phyloP scores from a whole-genome alignment of 2,329 filamentous ascomycete genomes.

The Hypomyces rosellus region DNA sequence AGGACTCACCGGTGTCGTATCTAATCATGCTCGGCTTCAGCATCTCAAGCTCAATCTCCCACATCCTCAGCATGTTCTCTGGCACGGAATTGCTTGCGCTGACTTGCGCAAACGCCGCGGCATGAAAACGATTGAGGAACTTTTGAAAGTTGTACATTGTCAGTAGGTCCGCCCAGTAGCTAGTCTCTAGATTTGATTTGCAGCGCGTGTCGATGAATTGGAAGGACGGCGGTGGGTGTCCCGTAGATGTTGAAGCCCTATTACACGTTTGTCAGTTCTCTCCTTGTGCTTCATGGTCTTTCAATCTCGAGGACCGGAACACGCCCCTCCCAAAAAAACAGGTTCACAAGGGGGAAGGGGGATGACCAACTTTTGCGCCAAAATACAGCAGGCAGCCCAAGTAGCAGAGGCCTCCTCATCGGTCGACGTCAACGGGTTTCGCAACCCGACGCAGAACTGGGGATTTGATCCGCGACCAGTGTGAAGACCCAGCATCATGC shows the following conservation, averaged over 20 bases:
- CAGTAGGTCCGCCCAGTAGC: slow-evolving; percentile 39
- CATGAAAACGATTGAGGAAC: slow-evolving; percentile 44
- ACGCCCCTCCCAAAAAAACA: neutral
- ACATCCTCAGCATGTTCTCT: slow-evolving; percentile 38
- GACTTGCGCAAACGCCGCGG: slow-evolving; percentile 41
- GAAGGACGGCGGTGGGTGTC: slow-evolving; percentile 44
- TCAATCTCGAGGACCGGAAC: neutral
- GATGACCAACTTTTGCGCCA: slow-evolving; percentile 39
- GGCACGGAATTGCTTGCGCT: slow-evolving; percentile 41
- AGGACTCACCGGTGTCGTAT: slow-evolving; percentile 37
- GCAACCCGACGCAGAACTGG: slow-evolving; percentile 40
- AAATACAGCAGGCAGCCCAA: slow-evolving; percentile 48
- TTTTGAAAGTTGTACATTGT: slow-evolving; percentile 42
- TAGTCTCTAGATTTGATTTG: slow-evolving; percentile 30
- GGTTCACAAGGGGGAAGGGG: neutral
- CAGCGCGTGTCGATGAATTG: slow-evolving; percentile 43
- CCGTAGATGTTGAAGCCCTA: slow-evolving; percentile 26
- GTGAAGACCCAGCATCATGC: slow-evolving; percentile 44
- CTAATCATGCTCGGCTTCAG: slow-evolving; percentile 40
- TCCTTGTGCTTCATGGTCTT: neutral
- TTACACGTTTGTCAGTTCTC: neutral
- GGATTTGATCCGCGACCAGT: slow-evolving; percentile 45
- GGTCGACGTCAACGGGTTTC: slow-evolving; percentile 36
- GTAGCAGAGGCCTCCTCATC: slow-evolving; percentile 48
- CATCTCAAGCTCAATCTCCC: slow-evolving; percentile 48